phyloP scores from a whole-genome alignment of 257 asterid species.

The Rauvolfia tetraphylla region DNA sequence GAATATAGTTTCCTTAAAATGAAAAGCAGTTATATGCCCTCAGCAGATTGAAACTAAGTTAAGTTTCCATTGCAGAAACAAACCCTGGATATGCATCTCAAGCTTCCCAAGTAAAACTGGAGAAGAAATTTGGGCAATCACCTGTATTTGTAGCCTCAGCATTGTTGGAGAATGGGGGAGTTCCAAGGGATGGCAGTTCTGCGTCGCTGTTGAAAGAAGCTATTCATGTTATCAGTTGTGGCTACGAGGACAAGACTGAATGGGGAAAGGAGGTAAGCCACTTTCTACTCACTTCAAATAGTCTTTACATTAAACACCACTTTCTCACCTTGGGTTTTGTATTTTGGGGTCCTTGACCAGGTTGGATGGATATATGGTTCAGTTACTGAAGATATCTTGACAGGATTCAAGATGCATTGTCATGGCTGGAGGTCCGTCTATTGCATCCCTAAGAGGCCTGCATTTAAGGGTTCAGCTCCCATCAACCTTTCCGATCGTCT shows the following conservation, averaged over 20 bases:
- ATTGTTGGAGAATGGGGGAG: conserved; percentile 62
- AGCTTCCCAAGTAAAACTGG: conserved; percentile 62
- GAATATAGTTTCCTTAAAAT: not conserved
- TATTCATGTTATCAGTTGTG: conserved; percentile 92
- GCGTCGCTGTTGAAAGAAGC: conserved; percentile 65
- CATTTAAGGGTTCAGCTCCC: conserved; percentile 90
- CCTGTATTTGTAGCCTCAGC: conserved; percentile 79
- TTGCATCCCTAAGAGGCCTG: conserved; percentile 79
- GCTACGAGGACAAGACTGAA: conserved; percentile 90
- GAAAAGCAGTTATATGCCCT: not conserved
- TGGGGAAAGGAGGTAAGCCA: conserved; percentile 88
- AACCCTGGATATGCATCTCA: conserved; percentile 27
- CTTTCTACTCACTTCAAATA: not conserved
- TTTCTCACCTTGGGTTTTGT: not conserved
- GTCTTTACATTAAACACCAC: not conserved
- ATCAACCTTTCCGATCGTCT: conserved; percentile 90
- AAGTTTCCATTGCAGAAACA: conserved; percentile 35
- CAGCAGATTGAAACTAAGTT: not conserved
- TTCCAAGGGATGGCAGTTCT: conserved; percentile 36
- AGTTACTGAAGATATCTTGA: conserved; percentile 87
- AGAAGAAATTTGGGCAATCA: conserved; percentile 82
- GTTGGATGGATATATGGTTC: conserved; percentile 98
- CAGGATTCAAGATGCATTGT: conserved; percentile 96
- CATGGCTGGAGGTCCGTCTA: conserved; percentile 97
- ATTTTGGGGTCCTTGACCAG: conserved; percentile 27